Percentiles rank a stretch among this genome's conserved stretches.
Conservation (phyloP, 129 eudicot species). For the Apium graveolens region DNA sequence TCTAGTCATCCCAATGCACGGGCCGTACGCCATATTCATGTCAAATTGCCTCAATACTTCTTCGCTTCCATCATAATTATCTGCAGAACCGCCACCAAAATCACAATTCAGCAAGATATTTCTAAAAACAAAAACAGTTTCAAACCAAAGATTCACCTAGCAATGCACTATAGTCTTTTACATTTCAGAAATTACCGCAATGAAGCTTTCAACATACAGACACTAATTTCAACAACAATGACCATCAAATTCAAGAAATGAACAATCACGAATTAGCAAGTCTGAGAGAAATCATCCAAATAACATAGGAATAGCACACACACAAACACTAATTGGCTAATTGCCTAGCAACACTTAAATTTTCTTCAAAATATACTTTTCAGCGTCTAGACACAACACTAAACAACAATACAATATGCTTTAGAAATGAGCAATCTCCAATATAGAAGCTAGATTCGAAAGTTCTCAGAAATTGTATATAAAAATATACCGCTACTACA, state of each 20-base stretch:
- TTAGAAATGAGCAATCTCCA: neutral
- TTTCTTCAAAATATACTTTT: neutral
- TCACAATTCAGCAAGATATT: neutral
- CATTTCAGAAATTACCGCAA: neutral
- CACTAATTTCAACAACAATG: too few relatives aligned
- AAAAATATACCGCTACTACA: too few relatives aligned
- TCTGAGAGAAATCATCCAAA: neutral
- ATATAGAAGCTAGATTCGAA: neutral
- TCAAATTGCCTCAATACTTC: constrained; percentile 81
- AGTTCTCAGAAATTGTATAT: too few relatives aligned
- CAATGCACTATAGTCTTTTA: neutral
- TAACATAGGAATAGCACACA: neutral
- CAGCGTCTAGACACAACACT: neutral
- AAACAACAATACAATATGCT: neutral
- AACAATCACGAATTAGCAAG: too few relatives aligned
- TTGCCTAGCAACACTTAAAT: neutral
- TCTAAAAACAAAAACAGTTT: neutral
- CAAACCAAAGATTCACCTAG: neutral
- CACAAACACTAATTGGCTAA: neutral
- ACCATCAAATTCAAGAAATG: too few relatives aligned
- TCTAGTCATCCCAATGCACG: constrained; percentile 80
- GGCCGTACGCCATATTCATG: constrained; percentile 78
- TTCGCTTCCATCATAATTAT: constrained; percentile 55
- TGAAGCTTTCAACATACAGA: neutral
- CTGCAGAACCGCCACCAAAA: constrained; percentile 22